Conservation (phyloP, 345 rosid species). For the Turritis glabra region DNA sequence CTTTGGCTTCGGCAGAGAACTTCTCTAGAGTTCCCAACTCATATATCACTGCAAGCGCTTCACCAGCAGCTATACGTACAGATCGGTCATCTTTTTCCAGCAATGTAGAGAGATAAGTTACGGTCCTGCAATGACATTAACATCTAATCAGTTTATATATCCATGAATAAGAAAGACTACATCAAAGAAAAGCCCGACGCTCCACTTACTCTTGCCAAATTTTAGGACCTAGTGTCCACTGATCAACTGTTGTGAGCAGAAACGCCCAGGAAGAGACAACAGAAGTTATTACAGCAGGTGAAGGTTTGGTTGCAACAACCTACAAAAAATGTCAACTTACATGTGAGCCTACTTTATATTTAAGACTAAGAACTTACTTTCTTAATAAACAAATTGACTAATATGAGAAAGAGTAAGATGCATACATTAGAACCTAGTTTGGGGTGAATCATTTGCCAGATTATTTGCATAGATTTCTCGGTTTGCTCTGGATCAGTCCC, state of each 20-base stretch:
- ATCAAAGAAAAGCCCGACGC: background rate
- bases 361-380: background rate
- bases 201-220: conserved; percentile 70
- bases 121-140: conserved; percentile 52
- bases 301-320: conserved; percentile 70
- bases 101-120: conserved; percentile 68
- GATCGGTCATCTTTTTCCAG: conserved; percentile 87
- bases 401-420: conserved; percentile 16
- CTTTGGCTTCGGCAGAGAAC: conserved; percentile 52
- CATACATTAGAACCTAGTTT: conserved; percentile 85
- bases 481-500: conserved; percentile 68
- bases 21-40: conserved; percentile 75
- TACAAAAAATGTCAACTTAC: conserved; percentile 24
- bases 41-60: conserved; percentile 79
- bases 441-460: conserved; percentile 91
- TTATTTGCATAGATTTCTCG: conserved; percentile 77
- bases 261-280: conserved; percentile 93
- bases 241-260: conserved; percentile 71
- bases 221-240: conserved; percentile 60
- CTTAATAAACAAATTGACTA: conserved; percentile 11
- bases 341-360: background rate
- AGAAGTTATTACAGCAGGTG: conserved; percentile 61
- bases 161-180: background rate
- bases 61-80: conserved; percentile 93
- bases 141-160: background rate